Conservation (phyloP, 352 stramenopile species). For the Phytophthora cajani region DNA sequence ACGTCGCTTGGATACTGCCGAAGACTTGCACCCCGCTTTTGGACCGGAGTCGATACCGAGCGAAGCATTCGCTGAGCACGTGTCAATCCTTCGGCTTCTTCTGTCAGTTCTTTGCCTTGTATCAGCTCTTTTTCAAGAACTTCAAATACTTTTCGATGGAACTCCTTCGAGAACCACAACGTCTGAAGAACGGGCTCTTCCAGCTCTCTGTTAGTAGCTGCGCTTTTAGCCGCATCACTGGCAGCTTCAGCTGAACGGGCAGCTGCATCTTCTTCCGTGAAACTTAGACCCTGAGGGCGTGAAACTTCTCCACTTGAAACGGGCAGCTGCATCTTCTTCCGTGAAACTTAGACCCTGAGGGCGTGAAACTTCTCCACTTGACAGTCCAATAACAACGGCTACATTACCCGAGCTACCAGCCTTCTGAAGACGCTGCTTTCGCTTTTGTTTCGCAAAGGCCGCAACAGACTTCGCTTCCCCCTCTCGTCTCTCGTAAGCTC, state of each 20-base stretch:
- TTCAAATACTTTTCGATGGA: constrained; percentile 89
- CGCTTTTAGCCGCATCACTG: constrained; percentile 81
- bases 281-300: constrained; percentile 35
- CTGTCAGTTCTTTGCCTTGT: constrained; percentile 68
- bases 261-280: constrained; percentile 62
- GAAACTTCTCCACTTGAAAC: constrained; percentile 43
- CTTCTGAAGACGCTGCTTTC: constrained; percentile 71
- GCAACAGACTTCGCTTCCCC: constrained; percentile 73
- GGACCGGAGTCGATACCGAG: constrained; percentile 80
- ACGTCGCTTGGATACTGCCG: constrained; percentile 55
- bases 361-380: constrained; percentile 17
- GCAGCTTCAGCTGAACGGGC: constrained; percentile 72
- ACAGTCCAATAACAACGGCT: constrained; percentile 2
- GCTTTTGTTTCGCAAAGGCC: constrained; percentile 71
- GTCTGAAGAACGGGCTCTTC: constrained; percentile 80
- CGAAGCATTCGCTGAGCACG: constrained; percentile 83
- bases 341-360: constrained; percentile 43
- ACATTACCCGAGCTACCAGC: constrained; percentile 24
- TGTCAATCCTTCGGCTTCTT: constrained; percentile 79
- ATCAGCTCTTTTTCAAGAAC: constrained; percentile 84
- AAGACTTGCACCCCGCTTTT: constrained; percentile 59
- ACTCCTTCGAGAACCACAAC: constrained; percentile 89
- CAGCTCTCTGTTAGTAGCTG: constrained; percentile 73
- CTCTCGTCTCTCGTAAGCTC: constrained; percentile 72
- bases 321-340: constrained; percentile 59